Conservation (phyloP, 169 alveolate species). For the Eimeria tenella region DNA sequence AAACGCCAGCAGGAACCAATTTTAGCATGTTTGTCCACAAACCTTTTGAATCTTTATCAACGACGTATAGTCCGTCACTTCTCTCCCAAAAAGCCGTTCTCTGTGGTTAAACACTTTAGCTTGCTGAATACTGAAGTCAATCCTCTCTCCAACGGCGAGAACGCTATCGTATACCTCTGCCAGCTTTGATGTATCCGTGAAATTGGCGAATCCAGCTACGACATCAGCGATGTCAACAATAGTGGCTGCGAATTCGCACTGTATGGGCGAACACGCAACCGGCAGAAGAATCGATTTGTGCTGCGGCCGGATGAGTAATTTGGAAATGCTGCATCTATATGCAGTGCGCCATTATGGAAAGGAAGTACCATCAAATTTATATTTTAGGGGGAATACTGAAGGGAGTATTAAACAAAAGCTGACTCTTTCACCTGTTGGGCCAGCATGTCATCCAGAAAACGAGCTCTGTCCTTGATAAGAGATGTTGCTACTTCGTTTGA, state of each 20-base stretch:
- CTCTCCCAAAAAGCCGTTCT: constrained; percentile 92
- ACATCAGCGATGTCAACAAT: constrained; percentile 89
- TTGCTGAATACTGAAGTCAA: constrained; percentile 87
- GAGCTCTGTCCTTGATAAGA: constrained; percentile 90
- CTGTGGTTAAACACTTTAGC: constrained; percentile 93
- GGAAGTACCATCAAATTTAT: too few species aligned
- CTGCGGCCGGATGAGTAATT: background rate
- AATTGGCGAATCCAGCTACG: constrained; percentile 88
- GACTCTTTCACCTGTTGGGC: constrained; percentile 82
- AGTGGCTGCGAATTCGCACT: constrained; percentile 91
- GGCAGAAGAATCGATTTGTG: background rate
- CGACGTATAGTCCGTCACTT: constrained; percentile 92
- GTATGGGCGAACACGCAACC: background rate
- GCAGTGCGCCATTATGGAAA: too few species aligned
- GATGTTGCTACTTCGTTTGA: constrained; percentile 86
- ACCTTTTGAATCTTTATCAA: constrained; percentile 80
- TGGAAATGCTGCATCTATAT: too few species aligned
- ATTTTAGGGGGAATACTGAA: too few species aligned
- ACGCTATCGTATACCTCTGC: constrained; percentile 90
- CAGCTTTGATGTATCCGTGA: constrained; percentile 85
- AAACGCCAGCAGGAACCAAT: too few species aligned
- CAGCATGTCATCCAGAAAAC: constrained; percentile 89
- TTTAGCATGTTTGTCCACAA: background rate
- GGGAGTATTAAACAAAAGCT: background rate
- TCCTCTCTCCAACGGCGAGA: constrained; percentile 88